Evolutionary conservation across 148 eudicot species (phyloP).

Genomic region (Dianthus caryophyllus): DNA sequence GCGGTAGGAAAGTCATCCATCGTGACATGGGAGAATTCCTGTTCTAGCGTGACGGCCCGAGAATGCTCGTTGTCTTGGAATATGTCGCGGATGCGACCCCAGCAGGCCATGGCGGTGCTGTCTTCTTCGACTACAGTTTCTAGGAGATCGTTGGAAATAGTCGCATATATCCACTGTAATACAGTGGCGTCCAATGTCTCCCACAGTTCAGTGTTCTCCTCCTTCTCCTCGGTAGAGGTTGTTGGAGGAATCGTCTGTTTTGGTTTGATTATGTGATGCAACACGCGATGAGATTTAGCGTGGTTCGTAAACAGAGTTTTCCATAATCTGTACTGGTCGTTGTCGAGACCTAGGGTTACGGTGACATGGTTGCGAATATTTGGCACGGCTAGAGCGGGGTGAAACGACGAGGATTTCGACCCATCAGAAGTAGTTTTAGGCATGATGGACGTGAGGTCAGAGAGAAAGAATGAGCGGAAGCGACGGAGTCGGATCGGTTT

Average conservation of each 20-base stretch:
- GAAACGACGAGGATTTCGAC: background rate
- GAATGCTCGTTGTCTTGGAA: too few species aligned
- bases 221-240: background rate
- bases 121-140: conserved; percentile 1
- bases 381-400: conserved; percentile 7
- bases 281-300: conserved; percentile 1
- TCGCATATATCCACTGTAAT: conserved; percentile 4
- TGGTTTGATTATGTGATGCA: background rate
- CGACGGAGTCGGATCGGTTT: conserved; percentile 2
- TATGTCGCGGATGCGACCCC: too few species aligned
- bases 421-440: background rate
- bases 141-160: conserved; percentile 2
- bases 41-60: too few species aligned
- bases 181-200: background rate
- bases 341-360: conserved; percentile 1
- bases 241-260: background rate
- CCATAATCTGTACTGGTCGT: background rate
- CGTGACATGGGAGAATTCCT: too few species aligned
- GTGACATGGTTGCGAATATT: background rate
- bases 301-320: conserved; percentile 4
- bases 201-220: too few species aligned
- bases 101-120: too few species aligned
- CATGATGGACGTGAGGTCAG: conserved; percentile 5
- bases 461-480: background rate
- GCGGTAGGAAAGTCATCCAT: too few species aligned